These are phyloP conservation scores for Fusarium devonianum DNA, from an alignment of 2,329 filamentous ascomycete genomes.

Conservation along the genomic window DNA sequence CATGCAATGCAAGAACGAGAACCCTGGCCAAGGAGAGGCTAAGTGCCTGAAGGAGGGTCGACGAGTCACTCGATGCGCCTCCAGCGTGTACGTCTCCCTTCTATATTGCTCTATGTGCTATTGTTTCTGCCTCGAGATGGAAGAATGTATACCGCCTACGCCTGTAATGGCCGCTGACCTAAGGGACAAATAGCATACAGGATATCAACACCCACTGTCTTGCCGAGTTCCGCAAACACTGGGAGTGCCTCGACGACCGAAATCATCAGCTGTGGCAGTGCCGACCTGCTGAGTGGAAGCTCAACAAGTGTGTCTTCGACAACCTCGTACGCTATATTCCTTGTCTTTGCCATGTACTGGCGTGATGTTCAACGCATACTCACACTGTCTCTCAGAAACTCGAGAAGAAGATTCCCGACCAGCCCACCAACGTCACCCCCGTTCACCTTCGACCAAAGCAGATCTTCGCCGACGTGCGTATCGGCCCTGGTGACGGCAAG, in stretches of 20 bases:
- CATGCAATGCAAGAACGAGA: slow-evolving; percentile 99
- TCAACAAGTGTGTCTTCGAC: slow-evolving; percentile 96
- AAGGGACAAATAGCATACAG: slow-evolving; percentile 68
- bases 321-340: slow-evolving; percentile 74
- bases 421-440: slow-evolving; percentile 72
- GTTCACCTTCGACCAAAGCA: slow-evolving; percentile 75
- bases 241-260: slow-evolving; percentile 94
- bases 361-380: slow-evolving; percentile 5
- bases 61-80: slow-evolving; percentile 94
- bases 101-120: too few species aligned
- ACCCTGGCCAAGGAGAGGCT: slow-evolving; percentile 87
- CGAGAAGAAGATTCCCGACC: slow-evolving; percentile 80
- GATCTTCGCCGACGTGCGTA: slow-evolving; percentile 65
- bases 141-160: background rate
- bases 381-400: slow-evolving; percentile 65
- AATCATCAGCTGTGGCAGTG: slow-evolving; percentile 99
- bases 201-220: slow-evolving; percentile 97
- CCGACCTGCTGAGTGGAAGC: slow-evolving; percentile 81
- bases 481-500: slow-evolving; percentile 53
- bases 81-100: slow-evolving; percentile 81
- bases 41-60: slow-evolving; percentile 96
- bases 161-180: slow-evolving; percentile 23
- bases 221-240: slow-evolving; percentile 89
- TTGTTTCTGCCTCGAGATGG: background rate
- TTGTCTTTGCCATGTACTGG: background rate